Percentiles rank a stretch among this genome's conserved stretches.
Evolutionary conservation across 2,329 filamentous ascomycete species (phyloP).

Genomic region (Paracoccidioides brasiliensis): DNA sequence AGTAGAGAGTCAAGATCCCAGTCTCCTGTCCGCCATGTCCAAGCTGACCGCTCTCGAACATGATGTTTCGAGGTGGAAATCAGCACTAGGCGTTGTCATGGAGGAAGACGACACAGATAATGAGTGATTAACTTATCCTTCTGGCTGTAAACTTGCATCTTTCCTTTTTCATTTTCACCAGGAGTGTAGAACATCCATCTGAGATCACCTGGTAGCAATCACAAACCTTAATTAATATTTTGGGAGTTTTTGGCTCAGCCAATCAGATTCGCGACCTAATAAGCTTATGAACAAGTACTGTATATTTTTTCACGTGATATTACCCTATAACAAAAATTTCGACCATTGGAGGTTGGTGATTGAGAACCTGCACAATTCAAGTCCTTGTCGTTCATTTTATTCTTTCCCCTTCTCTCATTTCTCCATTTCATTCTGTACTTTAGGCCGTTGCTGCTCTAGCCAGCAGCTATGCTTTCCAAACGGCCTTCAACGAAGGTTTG

Average conservation of each 20-base stretch:
- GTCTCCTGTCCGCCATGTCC: constrained; percentile 65
- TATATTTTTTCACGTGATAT: background rate
- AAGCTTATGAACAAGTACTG: background rate
- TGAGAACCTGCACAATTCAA: background rate
- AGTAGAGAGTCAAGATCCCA: constrained; percentile 81
- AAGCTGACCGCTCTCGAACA: constrained; percentile 70
- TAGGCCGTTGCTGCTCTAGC: background rate
- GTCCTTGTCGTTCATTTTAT: background rate
- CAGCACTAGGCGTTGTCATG: constrained; percentile 67
- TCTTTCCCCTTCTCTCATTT: too few relatives aligned
- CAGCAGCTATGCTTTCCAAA: constrained; percentile 22
- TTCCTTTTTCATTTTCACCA: background rate
- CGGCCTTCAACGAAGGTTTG: constrained; percentile 19
- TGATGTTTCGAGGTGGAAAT: constrained; percentile 54
- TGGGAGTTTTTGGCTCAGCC: background rate
- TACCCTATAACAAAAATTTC: background rate
- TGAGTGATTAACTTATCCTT: constrained; percentile 13
- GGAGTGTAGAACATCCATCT: background rate
- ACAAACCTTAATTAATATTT: too few relatives aligned
- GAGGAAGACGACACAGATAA: constrained; percentile 42
- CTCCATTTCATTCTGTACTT: background rate
- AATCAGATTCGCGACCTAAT: background rate
- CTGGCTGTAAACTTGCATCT: background rate
- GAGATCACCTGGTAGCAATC: background rate
- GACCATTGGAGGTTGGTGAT: background rate